Base-by-base conservation (phyloP, 805 yeast genomes). In the Wickerhamiella sorbophila region DNA sequence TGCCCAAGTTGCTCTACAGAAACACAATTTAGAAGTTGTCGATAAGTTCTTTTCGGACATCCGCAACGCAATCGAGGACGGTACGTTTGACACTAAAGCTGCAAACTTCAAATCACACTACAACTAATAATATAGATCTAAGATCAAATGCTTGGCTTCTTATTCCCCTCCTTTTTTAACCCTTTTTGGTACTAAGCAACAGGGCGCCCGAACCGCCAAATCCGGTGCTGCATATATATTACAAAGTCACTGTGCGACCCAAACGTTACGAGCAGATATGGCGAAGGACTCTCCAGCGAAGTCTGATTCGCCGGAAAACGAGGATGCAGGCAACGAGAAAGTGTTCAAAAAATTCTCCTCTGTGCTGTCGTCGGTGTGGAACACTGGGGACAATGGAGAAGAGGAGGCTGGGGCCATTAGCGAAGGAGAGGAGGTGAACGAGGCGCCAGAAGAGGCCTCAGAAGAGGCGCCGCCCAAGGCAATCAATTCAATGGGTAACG, bases 1-100 rank as follows among this genome's bases (percentile, higher is more conserved):
- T 19, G 67, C 67, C 1, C 59, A 64, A 54, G 64, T 64, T 36
- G 45, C 64, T 8, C 51, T 66, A 27, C 68, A 64, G 48, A 53
- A 55, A 45, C 68, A 66, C 43, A 66, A 66, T 44, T 38, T 59
- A 21, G 46, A 46, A 17, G 55, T 58, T 0, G 43, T 53, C n/a
- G 47, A 44, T 19, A 12, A 39, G 36, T 59, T 64, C 36, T 58
- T 65, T 42, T 45, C 34, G 4, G 61, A 55, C 4, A 47, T 66
- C 4, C 50, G 62, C 8, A 36, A 16, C 12, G 44, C 63, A 4
- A 54, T 65, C 10, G 50, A 39, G 14, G 39, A 40, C 6, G 64
- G 57, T 17, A 46, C 54, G 9, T 65, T 64, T 44, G 52, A 42
- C 6, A 40, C 31, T 9, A 52, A 56, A 6, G 31, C 39, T 3